Evolutionary conservation across 345 rosid species (phyloP).

Genomic region (Toxicodendron radicans): DNA sequence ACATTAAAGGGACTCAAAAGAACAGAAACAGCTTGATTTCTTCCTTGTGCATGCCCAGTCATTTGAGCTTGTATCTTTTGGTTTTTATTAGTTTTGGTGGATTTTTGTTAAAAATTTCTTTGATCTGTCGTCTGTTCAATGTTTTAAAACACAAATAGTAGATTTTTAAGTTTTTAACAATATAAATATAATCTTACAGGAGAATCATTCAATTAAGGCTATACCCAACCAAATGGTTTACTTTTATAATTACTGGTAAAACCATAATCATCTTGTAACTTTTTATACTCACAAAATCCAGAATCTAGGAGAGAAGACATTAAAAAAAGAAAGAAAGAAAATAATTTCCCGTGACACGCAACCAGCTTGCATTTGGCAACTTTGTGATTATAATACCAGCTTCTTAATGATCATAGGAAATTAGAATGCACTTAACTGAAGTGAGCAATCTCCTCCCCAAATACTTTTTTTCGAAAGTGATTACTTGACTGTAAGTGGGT

Average conservation of each 20-base stretch:
- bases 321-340: too few species aligned
- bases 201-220: neutral
- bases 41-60: neutral
- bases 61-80: neutral
- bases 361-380: too few species aligned
- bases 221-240: neutral
- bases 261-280: neutral
- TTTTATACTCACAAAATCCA: too few species aligned
- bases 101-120: neutral
- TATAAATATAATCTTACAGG: neutral
- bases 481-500: neutral
- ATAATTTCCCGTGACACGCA: too few species aligned
- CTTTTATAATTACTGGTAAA: neutral
- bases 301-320: too few species aligned
- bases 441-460: neutral
- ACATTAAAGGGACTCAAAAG: neutral
- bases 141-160: neutral
- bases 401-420: neutral
- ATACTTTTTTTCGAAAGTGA: neutral
- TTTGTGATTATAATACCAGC: neutral
- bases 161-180: neutral
- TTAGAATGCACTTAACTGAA: too few species aligned
- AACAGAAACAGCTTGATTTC: neutral
- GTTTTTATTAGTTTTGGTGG: neutral
- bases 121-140: neutral